Percentiles rank a stretch among this genome's conserved stretches.
phyloP scores from a whole-genome alignment of 257 asterid species.

The Primulina eburnea region DNA sequence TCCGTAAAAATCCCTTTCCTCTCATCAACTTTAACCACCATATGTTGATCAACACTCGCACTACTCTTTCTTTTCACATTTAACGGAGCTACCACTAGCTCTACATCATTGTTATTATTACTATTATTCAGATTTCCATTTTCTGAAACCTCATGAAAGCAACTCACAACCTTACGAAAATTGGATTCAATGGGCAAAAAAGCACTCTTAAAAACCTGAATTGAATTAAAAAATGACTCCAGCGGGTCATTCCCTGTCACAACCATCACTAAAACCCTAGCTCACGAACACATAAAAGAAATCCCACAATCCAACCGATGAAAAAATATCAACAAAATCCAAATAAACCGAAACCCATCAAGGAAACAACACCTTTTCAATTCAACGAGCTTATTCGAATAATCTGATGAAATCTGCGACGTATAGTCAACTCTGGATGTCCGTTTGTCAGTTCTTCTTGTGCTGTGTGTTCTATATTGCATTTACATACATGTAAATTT shows the following conservation, averaged over 20 bases:
- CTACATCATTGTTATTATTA: slow-evolving; percentile 24
- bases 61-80: slow-evolving; percentile 38
- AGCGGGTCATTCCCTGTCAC: slow-evolving; percentile 68
- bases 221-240: slow-evolving; percentile 77
- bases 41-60: slow-evolving; percentile 25
- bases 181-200: slow-evolving; percentile 74
- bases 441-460: not conserved
- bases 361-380: slow-evolving; percentile 23
- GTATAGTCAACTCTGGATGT: slow-evolving; percentile 18
- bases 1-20: slow-evolving; percentile 54
- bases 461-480: slow-evolving; percentile 8
- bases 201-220: slow-evolving; percentile 65
- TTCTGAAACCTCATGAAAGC: slow-evolving; percentile 57
- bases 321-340: slow-evolving; percentile 18
- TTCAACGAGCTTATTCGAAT: slow-evolving; percentile 12
- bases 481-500: slow-evolving; percentile 11
- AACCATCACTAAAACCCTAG: slow-evolving; percentile 63
- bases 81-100: slow-evolving; percentile 32
- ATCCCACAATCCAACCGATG: slow-evolving; percentile 22
- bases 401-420: slow-evolving; percentile 11
- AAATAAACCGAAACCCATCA: slow-evolving; percentile 17
- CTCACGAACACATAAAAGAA: slow-evolving; percentile 39
- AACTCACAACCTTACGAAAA: slow-evolving; percentile 63
- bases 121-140: slow-evolving; percentile 28
- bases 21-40: slow-evolving; percentile 37